Evolutionary conservation across 306 rosid species (phyloP).

Genomic region (Macrotyloma uniflorum): DNA sequence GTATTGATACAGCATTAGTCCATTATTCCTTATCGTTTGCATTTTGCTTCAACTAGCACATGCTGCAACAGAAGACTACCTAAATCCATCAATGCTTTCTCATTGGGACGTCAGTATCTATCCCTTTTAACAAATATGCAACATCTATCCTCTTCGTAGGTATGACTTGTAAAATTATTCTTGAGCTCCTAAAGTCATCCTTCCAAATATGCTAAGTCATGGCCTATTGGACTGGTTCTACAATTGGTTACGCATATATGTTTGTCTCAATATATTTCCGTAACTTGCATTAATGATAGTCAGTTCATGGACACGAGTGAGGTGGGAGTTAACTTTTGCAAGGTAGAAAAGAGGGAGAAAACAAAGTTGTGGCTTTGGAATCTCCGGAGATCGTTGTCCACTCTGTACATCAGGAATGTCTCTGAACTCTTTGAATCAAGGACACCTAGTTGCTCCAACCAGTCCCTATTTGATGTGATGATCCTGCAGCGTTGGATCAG

Average conservation of each 20-base stretch:
- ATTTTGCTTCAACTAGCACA: background rate
- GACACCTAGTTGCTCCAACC: background rate
- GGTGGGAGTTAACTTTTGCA: background rate
- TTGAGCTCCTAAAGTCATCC: background rate
- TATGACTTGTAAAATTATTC: slow-evolving; percentile 23
- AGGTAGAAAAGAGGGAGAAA: background rate
- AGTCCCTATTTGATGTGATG: background rate
- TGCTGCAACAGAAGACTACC: background rate
- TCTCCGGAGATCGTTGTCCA: slow-evolving; percentile 27
- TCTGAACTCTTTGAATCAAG: background rate
- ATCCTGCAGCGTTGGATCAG: slow-evolving; percentile 33
- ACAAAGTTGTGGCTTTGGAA: slow-evolving; percentile 24
- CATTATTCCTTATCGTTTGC: background rate
- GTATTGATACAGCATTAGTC: background rate
- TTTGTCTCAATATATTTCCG: slow-evolving; percentile 11
- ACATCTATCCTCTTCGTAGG: background rate
- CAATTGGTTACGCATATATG: background rate
- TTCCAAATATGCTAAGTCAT: slow-evolving; percentile 21
- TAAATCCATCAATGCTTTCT: background rate
- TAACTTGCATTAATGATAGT: slow-evolving; percentile 11
- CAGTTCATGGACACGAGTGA: slow-evolving; percentile 13
- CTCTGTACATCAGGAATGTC: background rate
- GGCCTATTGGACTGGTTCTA: background rate
- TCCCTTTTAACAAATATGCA: slow-evolving; percentile 1
- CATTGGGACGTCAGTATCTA: slow-evolving; percentile 6